phyloP scores from a whole-genome alignment of 441 rosid genomes.

The Bruguiera hainesii region DNA sequence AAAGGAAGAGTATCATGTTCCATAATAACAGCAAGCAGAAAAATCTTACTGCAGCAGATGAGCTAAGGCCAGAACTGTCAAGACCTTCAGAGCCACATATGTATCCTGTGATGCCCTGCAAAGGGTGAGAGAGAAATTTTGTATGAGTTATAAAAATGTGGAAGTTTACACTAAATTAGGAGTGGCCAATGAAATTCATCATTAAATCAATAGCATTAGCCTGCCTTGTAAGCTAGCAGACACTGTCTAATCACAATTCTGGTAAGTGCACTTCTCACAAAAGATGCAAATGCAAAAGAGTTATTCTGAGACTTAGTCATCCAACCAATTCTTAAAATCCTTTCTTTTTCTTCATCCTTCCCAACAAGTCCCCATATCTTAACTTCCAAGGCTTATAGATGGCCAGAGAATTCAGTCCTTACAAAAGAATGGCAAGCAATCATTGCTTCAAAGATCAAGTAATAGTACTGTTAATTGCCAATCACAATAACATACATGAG shows the following conservation, averaged over 20 bases:
- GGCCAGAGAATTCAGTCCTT: not conserved
- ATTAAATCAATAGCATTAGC: not conserved
- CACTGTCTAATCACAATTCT: not conserved
- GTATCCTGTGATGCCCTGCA: slow-evolving; percentile 88
- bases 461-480: not conserved
- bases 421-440: not conserved
- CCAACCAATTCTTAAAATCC: not conserved
- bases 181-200: not conserved
- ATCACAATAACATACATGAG: not conserved
- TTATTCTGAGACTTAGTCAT: not conserved
- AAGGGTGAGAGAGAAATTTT: slow-evolving; percentile 21
- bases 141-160: slow-evolving; percentile 11
- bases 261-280: not conserved
- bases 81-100: slow-evolving; percentile 82
- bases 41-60: slow-evolving; percentile 93
- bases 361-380: not conserved
- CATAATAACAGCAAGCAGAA: slow-evolving; percentile 18
- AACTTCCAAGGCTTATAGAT: not conserved
- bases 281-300: not conserved
- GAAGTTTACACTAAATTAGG: slow-evolving; percentile 3
- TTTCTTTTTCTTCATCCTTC: not conserved
- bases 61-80: slow-evolving; percentile 97
- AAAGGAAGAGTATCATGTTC: not conserved
- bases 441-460: not conserved
- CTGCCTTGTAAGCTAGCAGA: not conserved